Conservation (phyloP, 768 basidiomycete genomes). For the Calocybe cyanea region DNA sequence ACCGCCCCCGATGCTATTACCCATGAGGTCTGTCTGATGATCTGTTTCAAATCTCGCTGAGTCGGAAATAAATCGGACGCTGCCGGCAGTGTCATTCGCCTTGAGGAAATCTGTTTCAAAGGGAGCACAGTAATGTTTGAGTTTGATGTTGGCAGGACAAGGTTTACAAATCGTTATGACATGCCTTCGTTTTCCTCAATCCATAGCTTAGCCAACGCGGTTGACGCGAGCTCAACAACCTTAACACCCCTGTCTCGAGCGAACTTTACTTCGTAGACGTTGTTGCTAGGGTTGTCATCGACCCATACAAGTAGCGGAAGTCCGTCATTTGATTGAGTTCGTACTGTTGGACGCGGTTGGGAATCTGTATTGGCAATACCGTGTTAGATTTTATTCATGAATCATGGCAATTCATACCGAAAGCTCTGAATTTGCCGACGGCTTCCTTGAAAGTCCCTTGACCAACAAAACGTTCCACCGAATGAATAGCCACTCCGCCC, state of each 20-base stretch:
- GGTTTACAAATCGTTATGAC: neutral
- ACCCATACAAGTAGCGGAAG: conserved; percentile 25
- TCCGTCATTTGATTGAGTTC: conserved; percentile 2
- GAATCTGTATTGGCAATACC: conserved; percentile 1
- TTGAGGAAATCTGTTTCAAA: conserved; percentile 15
- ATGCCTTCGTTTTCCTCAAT: conserved; percentile 22
- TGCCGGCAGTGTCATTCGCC: conserved; percentile 12
- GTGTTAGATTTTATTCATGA: too few relatives aligned
- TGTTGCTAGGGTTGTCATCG: conserved; percentile 19
- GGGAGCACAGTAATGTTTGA: too few relatives aligned
- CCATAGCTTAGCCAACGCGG: conserved; percentile 22
- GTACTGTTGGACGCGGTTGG: neutral
- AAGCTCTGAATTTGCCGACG: conserved; percentile 16
- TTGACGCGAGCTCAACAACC: conserved; percentile 20
- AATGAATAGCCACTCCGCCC: conserved; percentile 18
- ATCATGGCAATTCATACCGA: conserved; percentile 2
- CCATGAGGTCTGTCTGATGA: neutral
- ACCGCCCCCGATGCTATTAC: too few relatives aligned
- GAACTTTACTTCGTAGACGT: conserved; percentile 14
- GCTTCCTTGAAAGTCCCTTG: conserved; percentile 17
- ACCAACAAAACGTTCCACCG: conserved; percentile 21
- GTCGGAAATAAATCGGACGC: conserved; percentile 21
- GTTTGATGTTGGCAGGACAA: too few relatives aligned
- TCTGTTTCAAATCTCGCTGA: conserved; percentile 16
- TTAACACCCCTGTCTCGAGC: conserved; percentile 17